These are phyloP conservation scores for Picochlorum sp. DNA, from an alignment of 139 green algal species.

Conservation along the genomic window DNA sequence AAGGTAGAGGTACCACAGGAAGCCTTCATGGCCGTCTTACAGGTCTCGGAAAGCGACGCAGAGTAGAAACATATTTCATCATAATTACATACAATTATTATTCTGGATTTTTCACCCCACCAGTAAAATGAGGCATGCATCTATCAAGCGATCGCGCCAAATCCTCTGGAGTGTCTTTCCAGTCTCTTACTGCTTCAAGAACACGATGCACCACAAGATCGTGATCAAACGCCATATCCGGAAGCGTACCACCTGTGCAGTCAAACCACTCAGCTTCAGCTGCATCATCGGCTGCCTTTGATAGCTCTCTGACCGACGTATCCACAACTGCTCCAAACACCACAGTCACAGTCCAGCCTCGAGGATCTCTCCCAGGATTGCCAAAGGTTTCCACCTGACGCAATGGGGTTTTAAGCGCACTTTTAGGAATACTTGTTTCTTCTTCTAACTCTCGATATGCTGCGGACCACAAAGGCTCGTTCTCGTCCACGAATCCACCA, in stretches of 20 bases:
- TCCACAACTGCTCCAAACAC: constrained; percentile 72
- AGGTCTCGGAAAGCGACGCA: constrained; percentile 18
- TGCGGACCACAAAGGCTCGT: constrained; percentile 59
- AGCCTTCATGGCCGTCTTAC: constrained; percentile 94
- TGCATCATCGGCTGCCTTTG: constrained; percentile 58
- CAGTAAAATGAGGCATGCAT: background rate
- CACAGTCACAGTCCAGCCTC: constrained; percentile 74
- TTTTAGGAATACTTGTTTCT: constrained; percentile 66
- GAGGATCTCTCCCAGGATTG: constrained; percentile 69
- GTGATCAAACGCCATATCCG: constrained; percentile 45
- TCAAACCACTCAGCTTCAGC: constrained; percentile 8
- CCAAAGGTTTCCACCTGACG: constrained; percentile 74
- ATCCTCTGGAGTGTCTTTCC: no score
- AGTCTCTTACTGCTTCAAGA: constrained; percentile 6
- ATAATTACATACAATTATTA: background rate
- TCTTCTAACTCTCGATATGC: constrained; percentile 76
- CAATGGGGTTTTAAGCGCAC: constrained; percentile 15
- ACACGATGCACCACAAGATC: constrained; percentile 31
- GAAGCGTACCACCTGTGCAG: background rate
- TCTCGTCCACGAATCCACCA: constrained; percentile 81
- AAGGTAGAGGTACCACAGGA: constrained; percentile 88
- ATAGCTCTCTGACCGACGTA: constrained; percentile 28
- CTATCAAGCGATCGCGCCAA: no score
- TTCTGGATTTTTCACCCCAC: constrained; percentile 6
- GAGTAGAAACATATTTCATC: background rate